Conservation (phyloP, 768 basidiomycete species). For the Tremella yokohamensis region DNA sequence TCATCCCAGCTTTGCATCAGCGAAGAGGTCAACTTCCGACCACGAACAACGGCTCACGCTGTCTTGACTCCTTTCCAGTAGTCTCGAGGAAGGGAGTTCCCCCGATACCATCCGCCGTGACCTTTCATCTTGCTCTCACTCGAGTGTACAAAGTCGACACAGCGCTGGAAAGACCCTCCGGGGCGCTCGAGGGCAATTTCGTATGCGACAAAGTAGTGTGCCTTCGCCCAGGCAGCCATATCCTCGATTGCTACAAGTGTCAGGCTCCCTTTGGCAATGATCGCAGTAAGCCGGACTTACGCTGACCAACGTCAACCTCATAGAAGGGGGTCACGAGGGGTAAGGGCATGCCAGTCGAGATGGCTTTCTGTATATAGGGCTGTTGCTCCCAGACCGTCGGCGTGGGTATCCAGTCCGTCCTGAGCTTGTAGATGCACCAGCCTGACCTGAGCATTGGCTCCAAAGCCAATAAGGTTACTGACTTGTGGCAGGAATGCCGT, state of each 20-base stretch:
- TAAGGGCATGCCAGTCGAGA: background rate
- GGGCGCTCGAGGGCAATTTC: constrained; percentile 5
- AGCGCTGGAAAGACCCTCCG: constrained; percentile 5
- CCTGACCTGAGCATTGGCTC: background rate
- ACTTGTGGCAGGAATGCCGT: constrained; percentile 5
- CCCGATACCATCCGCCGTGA: constrained; percentile 5
- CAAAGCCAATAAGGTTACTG: background rate
- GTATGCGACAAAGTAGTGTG: constrained; percentile 5
- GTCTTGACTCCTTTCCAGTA: background rate
- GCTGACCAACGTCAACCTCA: constrained; percentile 6
- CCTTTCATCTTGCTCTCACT: constrained; percentile 4
- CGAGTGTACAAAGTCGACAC: constrained; percentile 8
- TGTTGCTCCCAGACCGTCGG: constrained; percentile 1
- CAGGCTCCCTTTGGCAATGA: background rate
- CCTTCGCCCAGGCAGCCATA: constrained; percentile 5
- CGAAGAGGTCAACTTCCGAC: too few species aligned
- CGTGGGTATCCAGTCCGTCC: constrained; percentile 6
- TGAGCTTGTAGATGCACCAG: constrained; percentile 10
- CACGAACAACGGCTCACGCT: background rate
- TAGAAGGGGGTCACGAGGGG: constrained; percentile 4
- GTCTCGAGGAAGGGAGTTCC: background rate
- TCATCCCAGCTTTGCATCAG: background rate
- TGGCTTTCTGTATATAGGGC: background rate
- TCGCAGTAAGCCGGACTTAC: background rate
- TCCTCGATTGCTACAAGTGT: background rate